Base-by-base conservation (phyloP, 495 filamentous ascomycete genomes). In the Peziza echinospora region DNA sequence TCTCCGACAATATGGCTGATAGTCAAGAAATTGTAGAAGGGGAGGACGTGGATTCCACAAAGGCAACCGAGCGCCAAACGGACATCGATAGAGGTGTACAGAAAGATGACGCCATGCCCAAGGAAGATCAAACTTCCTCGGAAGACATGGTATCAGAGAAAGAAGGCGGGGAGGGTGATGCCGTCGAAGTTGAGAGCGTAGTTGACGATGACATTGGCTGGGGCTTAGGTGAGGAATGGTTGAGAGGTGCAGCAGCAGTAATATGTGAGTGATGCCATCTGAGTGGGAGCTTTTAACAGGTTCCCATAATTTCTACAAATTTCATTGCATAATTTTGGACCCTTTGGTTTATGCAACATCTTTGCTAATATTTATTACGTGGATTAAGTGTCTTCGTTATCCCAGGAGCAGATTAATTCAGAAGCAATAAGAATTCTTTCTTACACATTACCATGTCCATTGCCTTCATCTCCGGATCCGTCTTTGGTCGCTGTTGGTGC, bases 391-490 rank as follows among this genome's bases (percentile, higher is more conserved):
- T 55, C 57, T 24, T 52, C 59, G 11, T 24, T 53, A 10, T 43
- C 53, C 49, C 58, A 46, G 46, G 48, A 53, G 17, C 45, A 50
- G 44, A 49, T 56, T 48, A 48, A 46, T 13, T 53, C 55, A 26
- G 56, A 61, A 24, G 53, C 59, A 26, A 49, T 62, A 43, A 50
- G 59, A 30, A 56, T 62, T 48, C 43, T 62, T 30, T 62, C 59
- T 16, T 61, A 62, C 47, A 59, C 59, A 21, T 47, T 62, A n/a
- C 59, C 59, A n/a, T 62, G 59, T 43, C 59, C 59, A 8, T 41
- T 59, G 24, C 57, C 56, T 4, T 48, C 49, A 22, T 55, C 50
- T 41, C 47, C 51, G n/a, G 23, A 50, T 6, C 48, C 53, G 39
- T 52, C 55, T 44, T 57, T 49, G 41, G 47, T 23, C 11, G 39